A percentile compares a stretch with the other conserved stretches of the same genome.
Evolutionary conservation across 331 rosid genomes (phyloP).

Genomic region (Pyrus hybrid): DNA sequence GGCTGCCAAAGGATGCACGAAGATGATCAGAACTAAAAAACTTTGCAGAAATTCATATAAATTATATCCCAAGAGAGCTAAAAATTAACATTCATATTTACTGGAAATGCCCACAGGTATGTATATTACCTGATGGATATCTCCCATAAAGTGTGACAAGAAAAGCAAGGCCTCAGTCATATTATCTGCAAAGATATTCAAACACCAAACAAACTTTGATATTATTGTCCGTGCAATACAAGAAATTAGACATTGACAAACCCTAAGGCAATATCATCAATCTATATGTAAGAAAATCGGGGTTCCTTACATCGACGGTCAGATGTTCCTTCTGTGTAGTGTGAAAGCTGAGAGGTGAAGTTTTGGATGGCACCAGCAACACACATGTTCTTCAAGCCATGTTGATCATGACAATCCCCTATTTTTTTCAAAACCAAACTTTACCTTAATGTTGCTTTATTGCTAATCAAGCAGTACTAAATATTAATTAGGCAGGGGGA

Average conservation of each 20-base stretch:
- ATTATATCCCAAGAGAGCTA: not conserved
- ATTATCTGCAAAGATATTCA: constrained; percentile 54
- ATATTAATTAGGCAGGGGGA: not conserved
- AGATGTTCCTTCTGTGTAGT: constrained; percentile 48
- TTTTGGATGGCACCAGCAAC: constrained; percentile 85
- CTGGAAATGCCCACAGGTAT: not conserved
- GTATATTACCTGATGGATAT: constrained; percentile 65
- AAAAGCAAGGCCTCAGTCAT: constrained; percentile 91
- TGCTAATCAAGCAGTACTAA: not conserved
- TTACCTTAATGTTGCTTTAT: not conserved
- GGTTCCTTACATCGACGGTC: constrained; percentile 51
- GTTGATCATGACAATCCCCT: constrained; percentile 80
- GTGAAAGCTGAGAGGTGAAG: constrained; percentile 80
- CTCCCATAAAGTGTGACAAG: constrained; percentile 88
- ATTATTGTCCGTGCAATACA: not conserved
- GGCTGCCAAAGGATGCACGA: constrained; percentile 44
- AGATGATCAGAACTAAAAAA: not conserved
- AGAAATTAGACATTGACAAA: not conserved
- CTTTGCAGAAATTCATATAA: not conserved
- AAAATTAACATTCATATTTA: not conserved
- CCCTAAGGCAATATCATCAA: not conserved
- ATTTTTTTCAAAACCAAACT: not conserved
- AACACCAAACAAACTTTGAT: not conserved
- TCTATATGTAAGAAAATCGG: not conserved
- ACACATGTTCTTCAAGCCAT: constrained; percentile 59